Evolutionary conservation across 2,329 filamentous ascomycete genomes (phyloP), one percentile per base, ranked within the genome.

Genomic region (Immersiporthe knoxdaviesiana): DNA sequence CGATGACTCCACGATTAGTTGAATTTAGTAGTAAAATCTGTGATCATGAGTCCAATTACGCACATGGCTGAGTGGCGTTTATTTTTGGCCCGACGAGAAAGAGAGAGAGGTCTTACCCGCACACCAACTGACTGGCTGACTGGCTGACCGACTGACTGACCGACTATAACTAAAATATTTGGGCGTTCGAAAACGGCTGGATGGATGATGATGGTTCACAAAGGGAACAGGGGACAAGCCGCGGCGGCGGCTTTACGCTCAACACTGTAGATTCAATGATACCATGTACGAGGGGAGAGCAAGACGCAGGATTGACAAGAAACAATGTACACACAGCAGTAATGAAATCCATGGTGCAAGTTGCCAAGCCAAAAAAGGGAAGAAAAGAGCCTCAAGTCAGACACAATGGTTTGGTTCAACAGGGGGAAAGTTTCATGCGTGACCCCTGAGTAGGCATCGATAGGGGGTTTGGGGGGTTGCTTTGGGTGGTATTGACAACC

Each of bases 1-100:
- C 70, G 88, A 89, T 61, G 87, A 89, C 71, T 69, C 70, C 24
- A 71, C 67, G 12, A 60, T 71, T 14, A 41, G 65, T 52, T 71
- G 65, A 69, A n/a, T n/a, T n/a, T n/a, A n/a, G n/a, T n/a, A n/a
- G 32, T 4, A 39, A n/a, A 2, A 12, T 21, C n/a, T 32, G 61
- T 14, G 27, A 7, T 18, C 27, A 6, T 62, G n/a, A 62, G 7
- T 21, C 10, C 30, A 54, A 54, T 67, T 54, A 41, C 44, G 61
- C 30, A 24, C n/a, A 47, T 32, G 52, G 27, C 44, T 30, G 54
- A 54, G 39, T 64, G 67, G 63, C 54, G 67, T 66, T 71, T 63
- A 24, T 47, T 54, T 62, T n/a, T n/a, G n/a, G 30, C n/a, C 30
- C 32, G 35, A 2, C 44, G 54, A 41, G n/a, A 35, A n/a, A n/a